phyloP scores from a whole-genome alignment of 140 eudicot genomes.

The Bidens hawaiensis region DNA sequence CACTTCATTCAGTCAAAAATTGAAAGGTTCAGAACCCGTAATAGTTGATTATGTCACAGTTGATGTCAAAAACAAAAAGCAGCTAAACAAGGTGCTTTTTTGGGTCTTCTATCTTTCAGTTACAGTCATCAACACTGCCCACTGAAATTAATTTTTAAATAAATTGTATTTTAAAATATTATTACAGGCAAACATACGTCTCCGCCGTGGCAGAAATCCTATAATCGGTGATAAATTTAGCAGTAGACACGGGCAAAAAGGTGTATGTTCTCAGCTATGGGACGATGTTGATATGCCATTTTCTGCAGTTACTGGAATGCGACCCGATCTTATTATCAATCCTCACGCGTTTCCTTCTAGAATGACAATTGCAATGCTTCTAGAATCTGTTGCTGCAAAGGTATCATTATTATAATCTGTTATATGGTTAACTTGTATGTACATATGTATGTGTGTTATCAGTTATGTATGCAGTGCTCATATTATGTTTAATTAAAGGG shows the following conservation, averaged over 20 bases:
- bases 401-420: conserved; percentile 28
- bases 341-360: conserved; percentile 99
- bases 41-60: conserved; percentile 81
- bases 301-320: conserved; percentile 82
- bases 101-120: neutral
- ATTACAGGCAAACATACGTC: conserved; percentile 75
- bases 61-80: conserved; percentile 65
- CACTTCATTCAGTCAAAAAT: conserved; percentile 20
- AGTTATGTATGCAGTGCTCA: too few species aligned
- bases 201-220: conserved; percentile 80
- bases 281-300: conserved; percentile 92
- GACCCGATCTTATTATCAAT: conserved; percentile 95
- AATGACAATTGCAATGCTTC: conserved; percentile 98
- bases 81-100: conserved; percentile 62
- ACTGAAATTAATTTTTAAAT: neutral
- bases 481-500: conserved; percentile 41
- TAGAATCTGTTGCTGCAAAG: conserved; percentile 98
- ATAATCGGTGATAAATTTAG: conserved; percentile 93
- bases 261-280: conserved; percentile 98
- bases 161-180: neutral
- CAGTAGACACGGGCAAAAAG: conserved; percentile 97
- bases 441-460: too few species aligned
- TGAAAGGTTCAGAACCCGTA: conserved; percentile 83
- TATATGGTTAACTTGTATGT: neutral
- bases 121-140: neutral